These are phyloP conservation scores for Aspergillus conjunctus DNA, from an alignment of 495 filamentous ascomycete genomes.

Conservation along the genomic window DNA sequence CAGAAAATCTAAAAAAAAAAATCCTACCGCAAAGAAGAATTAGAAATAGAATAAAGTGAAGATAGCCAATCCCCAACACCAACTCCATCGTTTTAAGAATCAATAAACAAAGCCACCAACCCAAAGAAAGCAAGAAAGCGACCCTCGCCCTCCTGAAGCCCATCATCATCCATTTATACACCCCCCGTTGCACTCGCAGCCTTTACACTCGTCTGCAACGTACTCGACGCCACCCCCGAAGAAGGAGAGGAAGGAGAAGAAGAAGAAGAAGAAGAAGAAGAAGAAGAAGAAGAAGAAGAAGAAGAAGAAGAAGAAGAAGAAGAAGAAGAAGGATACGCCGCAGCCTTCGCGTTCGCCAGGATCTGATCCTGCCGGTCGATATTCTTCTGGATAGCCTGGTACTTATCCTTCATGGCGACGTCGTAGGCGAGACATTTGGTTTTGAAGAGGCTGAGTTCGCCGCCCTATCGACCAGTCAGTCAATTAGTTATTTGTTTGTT, in stretches of 20 bases:
- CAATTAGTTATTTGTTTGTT: background rate
- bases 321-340: conserved; percentile 1
- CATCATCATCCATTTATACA: too few species aligned
- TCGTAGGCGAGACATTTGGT: conserved; percentile 32
- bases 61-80: too few species aligned
- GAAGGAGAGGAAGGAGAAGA: background rate
- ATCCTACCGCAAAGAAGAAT: too few species aligned
- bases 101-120: too few species aligned
- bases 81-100: too few species aligned
- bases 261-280: background rate
- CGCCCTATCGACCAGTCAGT: background rate
- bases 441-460: conserved; percentile 8
- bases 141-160: too few species aligned
- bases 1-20: too few species aligned
- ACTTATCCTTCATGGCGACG: conserved; percentile 26
- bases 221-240: background rate
- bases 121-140: too few species aligned
- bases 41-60: too few species aligned
- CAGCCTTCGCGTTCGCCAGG: too few species aligned
- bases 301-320: background rate
- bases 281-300: background rate
- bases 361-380: background rate
- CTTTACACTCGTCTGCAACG: too few species aligned
- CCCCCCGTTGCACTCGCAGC: too few species aligned
- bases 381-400: conserved; percentile 11